Base-by-base conservation (phyloP, 176 grass and related monocot genomes). In the Ananas comosus region DNA sequence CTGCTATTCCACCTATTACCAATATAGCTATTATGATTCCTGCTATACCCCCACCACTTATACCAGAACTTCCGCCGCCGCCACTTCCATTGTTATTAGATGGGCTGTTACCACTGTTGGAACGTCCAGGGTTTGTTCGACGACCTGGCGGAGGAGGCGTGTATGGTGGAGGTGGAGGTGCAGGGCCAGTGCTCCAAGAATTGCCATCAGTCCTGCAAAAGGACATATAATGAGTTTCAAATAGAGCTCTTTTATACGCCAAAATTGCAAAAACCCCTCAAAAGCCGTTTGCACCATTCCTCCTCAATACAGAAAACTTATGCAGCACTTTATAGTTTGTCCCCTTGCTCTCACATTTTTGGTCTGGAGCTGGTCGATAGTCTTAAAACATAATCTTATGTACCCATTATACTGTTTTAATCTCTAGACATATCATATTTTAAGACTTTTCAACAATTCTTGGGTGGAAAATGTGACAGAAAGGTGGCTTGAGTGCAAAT, bases 131-230 rank as follows among this genome's bases (percentile, higher is more conserved):
- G 51, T 51, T 77, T n/a, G 74, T 86, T 72, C 51, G 67, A 73
- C 72, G 74, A 72, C 85, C 65, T 70, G 94, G 88, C 63, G 92
- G 92, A 2, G 86, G 93, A 58, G 94, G 79, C 53, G 79, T 85
- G 79, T 79, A 97, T 70, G 94, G 94, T 16, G 94, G 94, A 4
- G 94, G 94, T 2, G 94, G 86, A 19, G 94, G 94, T 51, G 94
- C 94, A 53, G 94, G 80, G 12, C 86, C 87, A 21, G 82, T 70
- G 70, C 83, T 97, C 94, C 94, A 97, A 66, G 86, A 88, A 79
- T 97, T 97, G 49, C 94, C 84, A 52, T 90, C 94, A 77, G 86
- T 92, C 49, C 94, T 97, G 68, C 13, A 73, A 48, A 80, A 85
- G 23, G 73, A 65, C 49, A 67, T 12, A 51, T 48, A 63, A 64